Evolutionary conservation across 352 stramenopile species (phyloP), one percentile per base, ranked within the genome.

Genomic region (Globisporangium echinulatum): DNA sequence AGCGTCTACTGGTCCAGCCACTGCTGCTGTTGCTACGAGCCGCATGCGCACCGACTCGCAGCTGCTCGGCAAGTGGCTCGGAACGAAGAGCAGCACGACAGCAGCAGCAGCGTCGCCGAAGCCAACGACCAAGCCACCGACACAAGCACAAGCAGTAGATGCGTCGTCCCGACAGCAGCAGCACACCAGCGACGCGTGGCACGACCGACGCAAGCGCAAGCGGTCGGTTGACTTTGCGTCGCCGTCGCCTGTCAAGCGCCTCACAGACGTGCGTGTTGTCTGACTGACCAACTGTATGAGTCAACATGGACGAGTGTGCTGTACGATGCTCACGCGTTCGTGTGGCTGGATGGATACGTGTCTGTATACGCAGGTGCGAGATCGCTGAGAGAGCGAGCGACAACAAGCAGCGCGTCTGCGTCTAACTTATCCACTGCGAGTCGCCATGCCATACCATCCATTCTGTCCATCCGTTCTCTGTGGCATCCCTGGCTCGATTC

Each of bases 61-160:
- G 50, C 48, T 42, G 4, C 58, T 66, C 57, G 19, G 52, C n/a
- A 51, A 62, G 9, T 63, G 68, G 56, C 48, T 61, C 15, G 9
- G 5, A 25, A 25, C 19, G 46, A n/a, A 6, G 6, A 50, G 25
- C 25, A 33, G 25, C 25, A 33, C 25, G 25, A 33, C 25, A 33
- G 25, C 25, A 33, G 25, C 25, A 33, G 25, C 25, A 33, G 25
- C 25, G 25, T 33, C 25, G 25, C 25, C 1, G 3, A 33, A 33
- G 25, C 25, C 25, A 33, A 3, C 25, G 46, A n/a, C 14, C 46
- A 50, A 50, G 17, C n/a, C 25, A 33, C 25, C 25, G 2, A 33
- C 25, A 33, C 25, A 33, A 6, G 48, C 25, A 33, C 25, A 33
- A 6, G 48, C 48, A 52, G 11, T 33, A 19, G 48, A 37, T 19